Percentiles rank a stretch among this genome's conserved stretches.
phyloP scores from a whole-genome alignment of 2,329 filamentous ascomycete genomes.

The Aspergillus sp. region DNA sequence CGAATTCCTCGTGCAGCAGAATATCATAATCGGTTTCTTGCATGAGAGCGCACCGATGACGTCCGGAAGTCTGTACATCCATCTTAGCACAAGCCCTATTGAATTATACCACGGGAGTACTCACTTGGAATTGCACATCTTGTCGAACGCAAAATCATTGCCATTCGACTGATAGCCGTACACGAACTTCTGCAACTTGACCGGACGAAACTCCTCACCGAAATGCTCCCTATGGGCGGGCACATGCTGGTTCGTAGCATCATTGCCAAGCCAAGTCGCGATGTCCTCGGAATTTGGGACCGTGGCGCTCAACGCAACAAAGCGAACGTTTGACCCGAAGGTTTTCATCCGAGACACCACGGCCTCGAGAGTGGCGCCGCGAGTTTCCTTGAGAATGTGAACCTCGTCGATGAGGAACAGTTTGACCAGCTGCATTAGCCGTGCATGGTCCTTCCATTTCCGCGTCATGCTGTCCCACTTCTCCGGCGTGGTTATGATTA shows the following conservation, averaged over 20 bases:
- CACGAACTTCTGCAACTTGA: constrained; percentile 66
- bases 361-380: constrained; percentile 71
- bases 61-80: constrained; percentile 47
- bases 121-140: constrained; percentile 52
- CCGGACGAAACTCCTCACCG: constrained; percentile 70
- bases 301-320: constrained; percentile 73
- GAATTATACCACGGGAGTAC: constrained; percentile 7
- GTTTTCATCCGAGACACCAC: constrained; percentile 84
- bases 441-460: constrained; percentile 74
- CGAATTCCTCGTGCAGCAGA: constrained; percentile 68
- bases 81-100: not conserved
- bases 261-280: constrained; percentile 66
- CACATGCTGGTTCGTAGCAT: constrained; percentile 48
- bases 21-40: constrained; percentile 70
- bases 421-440: constrained; percentile 63
- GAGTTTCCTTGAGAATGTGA: constrained; percentile 70
- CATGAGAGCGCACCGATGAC: constrained; percentile 58
- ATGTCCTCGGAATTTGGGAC: constrained; percentile 76
- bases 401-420: constrained; percentile 82
- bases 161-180: constrained; percentile 55
- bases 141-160: constrained; percentile 74
- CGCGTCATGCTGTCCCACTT: constrained; percentile 87
- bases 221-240: constrained; percentile 62
- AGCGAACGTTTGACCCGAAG: constrained; percentile 63
- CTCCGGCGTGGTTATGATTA: constrained; percentile 81